These are phyloP conservation scores for Lichtheimia corymbifera DNA, from an alignment of 371 early-diverging fungal species.

Conservation along the genomic window DNA sequence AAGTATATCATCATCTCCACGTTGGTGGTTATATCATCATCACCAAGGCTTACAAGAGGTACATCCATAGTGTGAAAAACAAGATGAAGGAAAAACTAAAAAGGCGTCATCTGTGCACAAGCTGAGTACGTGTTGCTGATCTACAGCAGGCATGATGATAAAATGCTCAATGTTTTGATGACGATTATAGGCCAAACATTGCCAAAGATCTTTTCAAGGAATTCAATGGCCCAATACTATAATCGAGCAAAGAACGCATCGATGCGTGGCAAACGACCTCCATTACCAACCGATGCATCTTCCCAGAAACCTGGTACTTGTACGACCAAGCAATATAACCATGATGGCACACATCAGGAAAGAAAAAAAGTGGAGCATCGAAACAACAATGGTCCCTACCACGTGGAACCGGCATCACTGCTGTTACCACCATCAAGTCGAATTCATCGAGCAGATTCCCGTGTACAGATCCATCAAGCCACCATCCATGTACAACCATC, in stretches of 20 bases:
- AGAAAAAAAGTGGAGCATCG: not conserved
- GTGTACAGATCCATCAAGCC: not conserved
- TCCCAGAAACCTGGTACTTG: too few species aligned
- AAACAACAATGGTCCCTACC: not conserved
- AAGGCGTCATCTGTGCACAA: too few species aligned
- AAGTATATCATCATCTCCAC: not conserved
- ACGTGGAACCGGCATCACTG: not conserved
- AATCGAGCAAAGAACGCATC: not conserved
- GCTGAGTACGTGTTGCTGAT: not conserved
- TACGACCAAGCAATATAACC: too few species aligned
- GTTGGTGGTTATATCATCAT: not conserved
- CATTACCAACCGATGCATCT: not conserved
- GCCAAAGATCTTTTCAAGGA: not conserved
- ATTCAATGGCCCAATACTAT: too few species aligned
- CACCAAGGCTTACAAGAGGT: not conserved
- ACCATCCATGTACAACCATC: not conserved
- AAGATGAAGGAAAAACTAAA: not conserved
- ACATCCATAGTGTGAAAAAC: not conserved
- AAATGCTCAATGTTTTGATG: not conserved
- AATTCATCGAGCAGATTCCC: not conserved
- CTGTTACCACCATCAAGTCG: not conserved
- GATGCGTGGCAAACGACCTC: not conserved
- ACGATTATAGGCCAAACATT: not conserved
- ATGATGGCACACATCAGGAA: not conserved
- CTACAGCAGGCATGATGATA: not conserved